Percentiles rank a stretch among this genome's conserved stretches.
These are phyloP conservation scores for Alternaria consortialis DNA, from an alignment of 2,329 filamentous ascomycete species.

Conservation along the genomic window DNA sequence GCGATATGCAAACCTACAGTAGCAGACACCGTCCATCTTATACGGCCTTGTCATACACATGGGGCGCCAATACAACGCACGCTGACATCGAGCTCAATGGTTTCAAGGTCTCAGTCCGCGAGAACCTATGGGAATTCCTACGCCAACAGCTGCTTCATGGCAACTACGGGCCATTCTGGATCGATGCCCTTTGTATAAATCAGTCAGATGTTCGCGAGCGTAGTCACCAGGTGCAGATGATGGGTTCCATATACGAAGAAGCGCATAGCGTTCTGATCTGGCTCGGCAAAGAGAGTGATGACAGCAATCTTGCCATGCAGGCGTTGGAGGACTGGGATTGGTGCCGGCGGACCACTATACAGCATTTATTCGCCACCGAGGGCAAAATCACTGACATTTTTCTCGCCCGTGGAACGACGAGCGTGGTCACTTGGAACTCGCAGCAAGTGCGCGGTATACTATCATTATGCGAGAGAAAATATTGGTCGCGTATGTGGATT, in stretches of 20 bases:
- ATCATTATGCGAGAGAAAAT: neutral
- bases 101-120: neutral
- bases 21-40: neutral
- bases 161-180: slow-evolving; percentile 18
- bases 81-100: neutral
- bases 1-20: neutral
- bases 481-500: slow-evolving; percentile 1
- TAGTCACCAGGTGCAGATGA: slow-evolving; percentile 21
- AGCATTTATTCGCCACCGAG: neutral
- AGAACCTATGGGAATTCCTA: slow-evolving; percentile 1
- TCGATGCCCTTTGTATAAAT: slow-evolving; percentile 38
- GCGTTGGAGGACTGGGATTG: neutral
- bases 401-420: neutral
- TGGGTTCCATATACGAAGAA: neutral
- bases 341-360: neutral
- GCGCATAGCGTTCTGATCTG: neutral
- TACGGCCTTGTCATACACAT: neutral
- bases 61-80: neutral
- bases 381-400: neutral
- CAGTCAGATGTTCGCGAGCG: slow-evolving; percentile 17
- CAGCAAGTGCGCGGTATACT: neutral
- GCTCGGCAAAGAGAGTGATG: neutral
- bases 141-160: neutral
- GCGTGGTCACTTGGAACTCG: neutral
- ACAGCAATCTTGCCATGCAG: neutral